Evolutionary conservation across 352 stramenopile genomes (phyloP), one percentile per base, ranked within the genome.

Genomic region (Pythium sp.): DNA sequence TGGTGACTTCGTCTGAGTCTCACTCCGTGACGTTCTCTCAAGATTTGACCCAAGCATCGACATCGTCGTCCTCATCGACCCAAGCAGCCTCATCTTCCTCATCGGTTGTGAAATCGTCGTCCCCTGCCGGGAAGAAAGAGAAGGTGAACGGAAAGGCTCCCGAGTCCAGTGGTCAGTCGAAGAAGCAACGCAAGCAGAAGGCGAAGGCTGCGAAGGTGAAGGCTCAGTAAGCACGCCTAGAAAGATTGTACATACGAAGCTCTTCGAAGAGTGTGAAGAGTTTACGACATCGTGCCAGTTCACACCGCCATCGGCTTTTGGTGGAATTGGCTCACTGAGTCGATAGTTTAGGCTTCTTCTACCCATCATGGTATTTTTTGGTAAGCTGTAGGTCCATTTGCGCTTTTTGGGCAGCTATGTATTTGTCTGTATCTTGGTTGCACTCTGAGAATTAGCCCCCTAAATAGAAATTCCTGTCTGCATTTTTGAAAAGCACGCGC

Each of bases 161-260:
- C 0, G 55, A 61, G 30, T 28, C 55, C 7, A 61, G 30, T 14
- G 55, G 55, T 2, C 55, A 61, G n/a, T 47, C 54, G 28, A 69
- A 69, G 41, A 69, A 69, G 64, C 64, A 69, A 46, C 64, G 64
- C 41, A 63, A 69, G 36, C 41, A 63, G 64, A 69, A 69, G 32
- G 60, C 60, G 55, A 69, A 69, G 20, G 64, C 64, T 22, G 38
- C 55, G 7, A 69, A 69, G 41, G 28, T 49, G 26, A 63, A 63
- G 28, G 18, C 54, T 38, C 58, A 64, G 56, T 47, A 28, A 26
- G 28, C 30, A 14, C 22, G 1, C 51, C 11, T 34, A 18, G 22
- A 22, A 57, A 14, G 22, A n/a, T 18, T 58, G 28, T 38, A 15
- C 3, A 58, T 24, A 24, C 12, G 7, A 28, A 20, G 20, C 9